These are phyloP conservation scores for Pisolithus albus DNA, from an alignment of 768 basidiomycete species.

Conservation along the genomic window DNA sequence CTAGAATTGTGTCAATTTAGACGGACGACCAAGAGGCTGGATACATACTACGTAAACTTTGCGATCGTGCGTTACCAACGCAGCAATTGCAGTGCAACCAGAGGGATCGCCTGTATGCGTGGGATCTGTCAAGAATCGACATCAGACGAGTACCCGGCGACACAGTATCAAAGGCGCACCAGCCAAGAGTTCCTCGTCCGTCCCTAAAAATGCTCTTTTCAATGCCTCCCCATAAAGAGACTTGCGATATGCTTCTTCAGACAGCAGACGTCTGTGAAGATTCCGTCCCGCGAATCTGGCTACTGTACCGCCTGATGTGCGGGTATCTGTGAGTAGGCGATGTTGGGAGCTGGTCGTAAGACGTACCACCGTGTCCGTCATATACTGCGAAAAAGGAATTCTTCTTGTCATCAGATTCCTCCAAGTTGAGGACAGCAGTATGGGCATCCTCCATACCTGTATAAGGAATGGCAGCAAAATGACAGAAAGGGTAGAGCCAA, in stretches of 20 bases:
- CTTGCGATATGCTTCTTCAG: conserved; percentile 66
- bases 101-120: conserved; percentile 86
- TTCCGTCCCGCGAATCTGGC: conserved; percentile 82
- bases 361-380: conserved; percentile 93
- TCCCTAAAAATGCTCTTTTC: conserved; percentile 86
- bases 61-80: conserved; percentile 68
- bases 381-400: conserved; percentile 95
- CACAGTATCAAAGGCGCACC: conserved; percentile 39
- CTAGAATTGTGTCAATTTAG: conserved; percentile 34
- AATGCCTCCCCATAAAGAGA: conserved; percentile 69
- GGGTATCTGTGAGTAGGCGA: not conserved
- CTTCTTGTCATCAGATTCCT: conserved; percentile 37
- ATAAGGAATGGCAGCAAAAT: conserved; percentile 2
- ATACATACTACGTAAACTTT: conserved; percentile 68
- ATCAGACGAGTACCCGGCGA: not conserved
- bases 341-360: not conserved
- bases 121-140: conserved; percentile 49
- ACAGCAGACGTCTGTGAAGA: conserved; percentile 68
- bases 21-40: conserved; percentile 1
- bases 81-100: conserved; percentile 92
- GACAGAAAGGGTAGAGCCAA: too few relatives aligned
- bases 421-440: conserved; percentile 63
- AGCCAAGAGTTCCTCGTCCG: conserved; percentile 88
- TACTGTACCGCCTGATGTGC: conserved; percentile 62
- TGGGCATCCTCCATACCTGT: conserved; percentile 98